Base-by-base conservation (phyloP, 2,329 filamentous ascomycete genomes). In the Myriosclerotinia scirpicola region DNA sequence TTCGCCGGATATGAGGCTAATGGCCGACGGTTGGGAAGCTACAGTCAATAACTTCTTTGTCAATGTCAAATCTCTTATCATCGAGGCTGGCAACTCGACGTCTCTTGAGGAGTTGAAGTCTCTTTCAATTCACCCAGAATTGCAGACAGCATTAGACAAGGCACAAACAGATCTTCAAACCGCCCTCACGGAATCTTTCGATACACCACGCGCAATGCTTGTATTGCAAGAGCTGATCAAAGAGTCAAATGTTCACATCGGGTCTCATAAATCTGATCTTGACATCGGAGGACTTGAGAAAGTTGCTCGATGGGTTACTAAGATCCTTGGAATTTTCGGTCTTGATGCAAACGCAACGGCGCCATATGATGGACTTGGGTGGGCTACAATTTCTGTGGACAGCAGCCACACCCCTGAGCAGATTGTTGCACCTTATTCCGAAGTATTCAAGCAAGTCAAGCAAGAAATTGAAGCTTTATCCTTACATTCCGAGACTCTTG, bases 251-350 rank as follows among this genome's bases (percentile, higher is more conserved):
- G 80, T 83, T 64, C 80, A 83, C 71, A 79, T 86, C 63, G 81
- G 78, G 68, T 78, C 82, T 70, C 64, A 61, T 20, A 81, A 81
- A 68, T 77, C 80, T 7, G 74, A 78, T 34, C 72, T 79, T 44
- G 81, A 85, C 69, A 76, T 85, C 20, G 71, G 74, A 12, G 80
- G 80, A 17, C 75, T 87, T 4, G 83, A 85, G 71, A 77, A 80
- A 1, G 80, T 91, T 65, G 92, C 90, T 8, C 83, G 85, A 63
- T 97, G 91, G 88, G 82, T 97, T 54, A 97, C 93, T 1, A 87
- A 87, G 67, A 90, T 97, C 67, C 87, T 95, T 20, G 89, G 90
- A 68, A 91, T 94, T 69, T 91, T 97, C 69, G 94, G 94, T 52
- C 84, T 97, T 0, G 89, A 93, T 74, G 81, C 85, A 3, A 83